These are phyloP conservation scores for Auricularia cornea DNA, from an alignment of 768 basidiomycete species.

Conservation along the genomic window DNA sequence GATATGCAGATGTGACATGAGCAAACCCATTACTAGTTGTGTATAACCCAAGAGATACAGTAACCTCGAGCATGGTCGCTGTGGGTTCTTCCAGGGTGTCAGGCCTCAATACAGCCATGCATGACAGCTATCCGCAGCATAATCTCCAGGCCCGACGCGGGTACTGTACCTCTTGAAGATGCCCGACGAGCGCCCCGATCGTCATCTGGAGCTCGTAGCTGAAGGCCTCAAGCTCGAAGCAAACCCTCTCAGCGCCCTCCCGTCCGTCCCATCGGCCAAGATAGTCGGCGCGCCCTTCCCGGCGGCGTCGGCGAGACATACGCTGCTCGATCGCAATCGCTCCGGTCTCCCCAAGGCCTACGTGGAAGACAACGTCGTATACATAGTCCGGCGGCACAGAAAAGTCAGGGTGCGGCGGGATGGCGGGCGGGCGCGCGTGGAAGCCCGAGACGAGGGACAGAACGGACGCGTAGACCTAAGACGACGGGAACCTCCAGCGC, in stretches of 20 bases:
- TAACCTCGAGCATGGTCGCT: too few species aligned
- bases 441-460: constrained; percentile 47
- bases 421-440: constrained; percentile 48
- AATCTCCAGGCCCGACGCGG: constrained; percentile 12
- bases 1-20: too few species aligned
- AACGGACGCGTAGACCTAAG: constrained; percentile 55
- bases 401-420: constrained; percentile 35
- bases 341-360: constrained; percentile 60
- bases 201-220: constrained; percentile 51
- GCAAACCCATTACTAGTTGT: too few species aligned
- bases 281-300: constrained; percentile 44
- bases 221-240: constrained; percentile 41
- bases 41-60: too few species aligned
- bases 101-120: too few species aligned
- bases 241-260: constrained; percentile 25
- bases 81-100: too few species aligned
- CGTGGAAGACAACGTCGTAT: constrained; percentile 64
- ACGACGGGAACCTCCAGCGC: constrained; percentile 48
- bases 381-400: constrained; percentile 35
- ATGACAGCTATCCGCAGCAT: not conserved
- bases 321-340: constrained; percentile 51
- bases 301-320: constrained; percentile 59
- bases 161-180: constrained; percentile 43
- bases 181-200: constrained; percentile 45
- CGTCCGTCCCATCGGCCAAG: not conserved